Percentiles rank a stretch among this genome's conserved stretches.
phyloP scores from a whole-genome alignment of 768 basidiomycete genomes.

The Arthromyces matolae region DNA sequence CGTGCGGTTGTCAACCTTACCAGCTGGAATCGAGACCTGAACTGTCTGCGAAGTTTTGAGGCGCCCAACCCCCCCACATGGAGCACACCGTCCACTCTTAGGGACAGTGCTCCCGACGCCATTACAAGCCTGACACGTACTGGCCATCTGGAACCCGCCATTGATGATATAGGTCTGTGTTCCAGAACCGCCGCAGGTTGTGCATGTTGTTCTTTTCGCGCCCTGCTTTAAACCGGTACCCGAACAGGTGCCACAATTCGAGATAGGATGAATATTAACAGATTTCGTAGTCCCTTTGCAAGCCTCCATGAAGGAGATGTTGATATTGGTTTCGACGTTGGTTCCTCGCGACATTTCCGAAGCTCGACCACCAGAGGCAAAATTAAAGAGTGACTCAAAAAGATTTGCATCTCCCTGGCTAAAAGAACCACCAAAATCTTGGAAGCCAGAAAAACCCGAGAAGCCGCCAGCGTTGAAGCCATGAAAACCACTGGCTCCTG shows the following conservation, averaged over 20 bases:
- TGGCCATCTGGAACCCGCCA: constrained; percentile 95
- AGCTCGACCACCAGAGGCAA: constrained; percentile 46
- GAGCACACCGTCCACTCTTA: constrained; percentile 68
- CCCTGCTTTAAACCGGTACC: constrained; percentile 87
- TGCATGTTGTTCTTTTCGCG: constrained; percentile 75
- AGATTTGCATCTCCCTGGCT: constrained; percentile 54
- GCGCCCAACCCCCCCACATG: constrained; percentile 85
- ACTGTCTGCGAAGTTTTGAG: constrained; percentile 76
- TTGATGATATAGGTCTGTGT: constrained; percentile 86
- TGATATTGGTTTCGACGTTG: constrained; percentile 76
- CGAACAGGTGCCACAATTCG: constrained; percentile 79
- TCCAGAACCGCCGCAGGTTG: constrained; percentile 81
- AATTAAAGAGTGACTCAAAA: constrained; percentile 83
- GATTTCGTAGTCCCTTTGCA: constrained; percentile 82
- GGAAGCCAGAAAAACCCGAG: constrained; percentile 68
- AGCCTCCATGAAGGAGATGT: constrained; percentile 88
- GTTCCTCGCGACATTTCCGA: constrained; percentile 56
- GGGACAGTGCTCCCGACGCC: constrained; percentile 83
- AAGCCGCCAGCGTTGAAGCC: constrained; percentile 45
- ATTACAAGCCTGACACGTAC: constrained; percentile 78
- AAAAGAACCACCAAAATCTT: constrained; percentile 63
- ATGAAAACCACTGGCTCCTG: constrained; percentile 43
- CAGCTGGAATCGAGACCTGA: constrained; percentile 81
- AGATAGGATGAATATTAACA: constrained; percentile 75
- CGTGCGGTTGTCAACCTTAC: constrained; percentile 39